A percentile compares a stretch with the other conserved stretches of the same genome.
These are phyloP conservation scores for Leishmania amazonensis DNA, from an alignment of 208 protist species.

Conservation along the genomic window DNA sequence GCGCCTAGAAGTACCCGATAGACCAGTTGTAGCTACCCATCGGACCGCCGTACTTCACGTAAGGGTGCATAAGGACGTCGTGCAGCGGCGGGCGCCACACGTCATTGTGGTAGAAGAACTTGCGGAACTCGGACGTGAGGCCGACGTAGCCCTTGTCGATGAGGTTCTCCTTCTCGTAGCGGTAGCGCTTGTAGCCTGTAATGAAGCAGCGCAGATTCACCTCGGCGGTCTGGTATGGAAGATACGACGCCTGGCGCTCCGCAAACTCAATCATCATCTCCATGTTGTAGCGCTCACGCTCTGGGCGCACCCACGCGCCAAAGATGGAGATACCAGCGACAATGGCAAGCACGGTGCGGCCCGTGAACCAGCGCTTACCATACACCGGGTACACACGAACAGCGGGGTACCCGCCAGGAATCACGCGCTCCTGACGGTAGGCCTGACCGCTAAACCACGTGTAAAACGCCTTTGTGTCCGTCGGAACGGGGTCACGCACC, in stretches of 20 bases:
- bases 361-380: conserved; percentile 91
- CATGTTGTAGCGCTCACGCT: conserved; percentile 90
- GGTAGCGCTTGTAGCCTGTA: conserved; percentile 84
- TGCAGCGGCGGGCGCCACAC: conserved; percentile 89
- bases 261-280: conserved; percentile 91
- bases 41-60: conserved; percentile 84
- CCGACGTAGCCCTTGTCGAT: conserved; percentile 92
- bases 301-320: conserved; percentile 82
- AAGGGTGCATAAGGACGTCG: conserved; percentile 91
- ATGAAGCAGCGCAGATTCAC: conserved; percentile 81
- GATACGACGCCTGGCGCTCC: conserved; percentile 76
- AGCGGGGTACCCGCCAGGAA: conserved; percentile 86
- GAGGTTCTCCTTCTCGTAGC: conserved; percentile 89
- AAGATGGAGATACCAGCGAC: conserved; percentile 87
- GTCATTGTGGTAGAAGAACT: conserved; percentile 94
- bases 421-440: conserved; percentile 89
- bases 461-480: conserved; percentile 90
- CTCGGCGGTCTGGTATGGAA: conserved; percentile 90
- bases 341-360: conserved; percentile 83
- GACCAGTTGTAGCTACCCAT: conserved; percentile 92
- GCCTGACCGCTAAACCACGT: conserved; percentile 91
- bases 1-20: conserved; percentile 82
- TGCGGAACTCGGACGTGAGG: conserved; percentile 89
- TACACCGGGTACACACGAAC: conserved; percentile 90
- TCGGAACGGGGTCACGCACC: conserved; percentile 87